These are phyloP conservation scores for Centrapalus pauciflorus DNA, from an alignment of 129 eudicot genomes.

Conservation along the genomic window DNA sequence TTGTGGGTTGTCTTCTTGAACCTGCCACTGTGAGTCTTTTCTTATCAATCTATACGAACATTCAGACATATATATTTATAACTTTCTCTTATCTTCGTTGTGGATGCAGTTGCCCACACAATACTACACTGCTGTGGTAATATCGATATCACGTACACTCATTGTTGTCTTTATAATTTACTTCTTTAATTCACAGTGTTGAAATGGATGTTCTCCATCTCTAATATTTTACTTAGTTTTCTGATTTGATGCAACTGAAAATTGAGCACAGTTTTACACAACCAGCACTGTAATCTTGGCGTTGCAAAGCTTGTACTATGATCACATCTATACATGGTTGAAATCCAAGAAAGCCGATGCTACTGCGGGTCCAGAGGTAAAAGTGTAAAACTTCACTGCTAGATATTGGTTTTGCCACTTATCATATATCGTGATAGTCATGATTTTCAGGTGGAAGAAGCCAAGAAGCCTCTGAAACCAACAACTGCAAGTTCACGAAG, in stretches of 20 bases:
- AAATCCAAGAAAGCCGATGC: slow-evolving; percentile 15
- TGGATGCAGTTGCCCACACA: slow-evolving; percentile 78
- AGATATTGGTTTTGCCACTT: background rate
- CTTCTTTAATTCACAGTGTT: background rate
- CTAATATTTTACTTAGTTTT: background rate
- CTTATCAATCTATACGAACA: background rate
- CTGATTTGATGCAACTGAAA: background rate
- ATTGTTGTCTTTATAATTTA: background rate
- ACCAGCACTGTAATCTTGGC: slow-evolving; percentile 53
- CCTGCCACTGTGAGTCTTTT: slow-evolving; percentile 63
- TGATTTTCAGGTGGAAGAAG: slow-evolving; percentile 37
- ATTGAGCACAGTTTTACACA: slow-evolving; percentile 50
- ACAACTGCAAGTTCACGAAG: slow-evolving; percentile 13
- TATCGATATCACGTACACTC: no score
- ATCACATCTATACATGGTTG: slow-evolving; percentile 36
- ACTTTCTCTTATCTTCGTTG: background rate
- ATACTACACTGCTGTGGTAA: slow-evolving; percentile 68
- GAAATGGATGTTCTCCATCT: slow-evolving; percentile 4
- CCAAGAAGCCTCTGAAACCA: slow-evolving; percentile 35
- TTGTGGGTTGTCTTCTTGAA: slow-evolving; percentile 72
- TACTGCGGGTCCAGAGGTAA: slow-evolving; percentile 22
- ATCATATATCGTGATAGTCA: background rate
- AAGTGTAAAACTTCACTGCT: slow-evolving; percentile 10
- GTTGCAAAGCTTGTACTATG: slow-evolving; percentile 74
- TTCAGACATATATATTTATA: background rate